Evolutionary conservation across 805 yeast species (phyloP).

Genomic region (Candida krabiensis): DNA sequence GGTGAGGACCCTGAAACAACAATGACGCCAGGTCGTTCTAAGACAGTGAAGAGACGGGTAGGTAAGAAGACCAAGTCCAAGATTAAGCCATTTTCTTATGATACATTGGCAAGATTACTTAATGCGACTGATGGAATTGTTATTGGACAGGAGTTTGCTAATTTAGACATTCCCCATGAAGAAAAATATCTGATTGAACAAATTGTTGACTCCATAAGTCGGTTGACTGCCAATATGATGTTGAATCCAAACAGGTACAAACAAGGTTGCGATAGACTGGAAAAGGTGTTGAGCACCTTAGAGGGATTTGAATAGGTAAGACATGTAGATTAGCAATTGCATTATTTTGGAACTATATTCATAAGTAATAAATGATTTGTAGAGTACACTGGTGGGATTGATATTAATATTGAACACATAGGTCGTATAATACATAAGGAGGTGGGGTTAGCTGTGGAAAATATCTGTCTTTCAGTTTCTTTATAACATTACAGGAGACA

Average conservation of each 20-base stretch:
- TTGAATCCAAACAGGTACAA: slow-evolving; percentile 77
- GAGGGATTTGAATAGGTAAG: slow-evolving; percentile 64
- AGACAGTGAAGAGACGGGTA: slow-evolving; percentile 10
- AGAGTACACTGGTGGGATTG: too few species aligned
- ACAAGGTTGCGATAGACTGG: slow-evolving; percentile 77
- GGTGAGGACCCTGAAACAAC: slow-evolving; percentile 9
- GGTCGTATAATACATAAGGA: slow-evolving; percentile 2
- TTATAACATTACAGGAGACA: too few species aligned
- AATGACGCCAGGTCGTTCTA: not conserved
- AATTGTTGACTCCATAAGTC: slow-evolving; percentile 79
- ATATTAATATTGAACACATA: too few species aligned
- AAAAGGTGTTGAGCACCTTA: slow-evolving; percentile 77
- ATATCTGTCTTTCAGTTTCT: too few species aligned
- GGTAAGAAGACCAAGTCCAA: slow-evolving; percentile 23
- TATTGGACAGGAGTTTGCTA: slow-evolving; percentile 70
- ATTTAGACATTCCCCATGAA: slow-evolving; percentile 67
- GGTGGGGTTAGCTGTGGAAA: too few species aligned
- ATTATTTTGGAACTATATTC: too few species aligned
- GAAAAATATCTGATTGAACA: slow-evolving; percentile 82
- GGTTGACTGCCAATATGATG: slow-evolving; percentile 89
- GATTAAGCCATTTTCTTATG: slow-evolving; percentile 35
- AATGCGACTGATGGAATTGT: slow-evolving; percentile 62
- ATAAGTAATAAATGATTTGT: too few species aligned
- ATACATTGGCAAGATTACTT: slow-evolving; percentile 49
- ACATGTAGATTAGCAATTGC: not conserved